These are phyloP conservation scores for Russula sp. DNA, from an alignment of 768 basidiomycete species.

Conservation along the genomic window DNA sequence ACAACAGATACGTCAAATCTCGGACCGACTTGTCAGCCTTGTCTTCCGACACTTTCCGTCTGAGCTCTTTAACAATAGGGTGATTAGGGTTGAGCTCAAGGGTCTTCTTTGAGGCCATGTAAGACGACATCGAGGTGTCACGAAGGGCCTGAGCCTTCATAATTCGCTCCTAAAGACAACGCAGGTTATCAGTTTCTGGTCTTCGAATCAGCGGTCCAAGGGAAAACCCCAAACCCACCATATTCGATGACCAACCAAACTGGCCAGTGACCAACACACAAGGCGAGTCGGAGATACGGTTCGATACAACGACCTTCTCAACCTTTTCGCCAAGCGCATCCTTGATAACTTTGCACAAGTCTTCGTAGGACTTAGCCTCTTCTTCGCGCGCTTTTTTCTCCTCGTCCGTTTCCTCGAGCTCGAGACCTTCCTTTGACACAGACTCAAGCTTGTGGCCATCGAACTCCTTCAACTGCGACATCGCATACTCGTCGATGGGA, in stretches of 20 bases:
- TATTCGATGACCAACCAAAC: constrained; percentile 99
- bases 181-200: background rate
- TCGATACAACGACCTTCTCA: constrained; percentile 97
- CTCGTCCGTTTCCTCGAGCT: constrained; percentile 98
- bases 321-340: constrained; percentile 99
- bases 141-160: constrained; percentile 99
- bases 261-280: constrained; percentile 98
- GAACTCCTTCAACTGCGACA: constrained; percentile 98
- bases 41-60: constrained; percentile 93
- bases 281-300: constrained; percentile 95
- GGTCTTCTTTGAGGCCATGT: constrained; percentile 99
- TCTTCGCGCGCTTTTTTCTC: constrained; percentile 92
- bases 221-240: constrained; percentile 54
- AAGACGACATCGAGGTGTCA: constrained; percentile 96
- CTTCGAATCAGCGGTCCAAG: too few species aligned
- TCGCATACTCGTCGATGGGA: constrained; percentile 98
- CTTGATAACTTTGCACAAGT: constrained; percentile 93
- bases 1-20: constrained; percentile 92
- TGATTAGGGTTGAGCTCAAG: constrained; percentile 92
- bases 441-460: constrained; percentile 97
- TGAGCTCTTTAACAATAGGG: constrained; percentile 94
- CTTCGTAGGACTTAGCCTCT: constrained; percentile 77
- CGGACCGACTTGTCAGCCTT: constrained; percentile 98
- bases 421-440: constrained; percentile 98
- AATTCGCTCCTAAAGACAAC: constrained; percentile 70